Evolutionary conservation across 805 yeast species (phyloP), one percentile per base, ranked within the genome.

Genomic region (Hanseniaspora osmophila): DNA sequence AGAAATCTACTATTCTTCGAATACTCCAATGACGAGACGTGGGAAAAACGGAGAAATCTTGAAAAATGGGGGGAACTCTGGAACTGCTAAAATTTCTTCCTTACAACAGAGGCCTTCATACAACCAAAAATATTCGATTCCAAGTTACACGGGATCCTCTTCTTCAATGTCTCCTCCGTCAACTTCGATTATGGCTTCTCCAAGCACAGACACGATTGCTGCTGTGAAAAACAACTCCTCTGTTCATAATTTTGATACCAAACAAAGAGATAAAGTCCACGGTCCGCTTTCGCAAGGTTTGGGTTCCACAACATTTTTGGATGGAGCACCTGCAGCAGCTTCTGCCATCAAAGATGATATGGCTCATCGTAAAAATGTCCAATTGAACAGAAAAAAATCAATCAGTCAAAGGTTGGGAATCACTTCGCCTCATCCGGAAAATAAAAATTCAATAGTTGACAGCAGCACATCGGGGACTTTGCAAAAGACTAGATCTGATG

Each of bases 321-420:
- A 92, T 61, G 98, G 98, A 33, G 92, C 96, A 0, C 97, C 97
- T 12, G 98, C 96, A 4, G 63, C 80, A 46, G 61, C 64, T 27
- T 59, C 61, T 15, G 75, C 73, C n/a, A 62, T 62, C 15, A 52
- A 53, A 35, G 70, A 67, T 35, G 70, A 64, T 37, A 57, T 61
- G 43, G 53, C 50, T 50, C 58, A 54, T 47, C 66, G 51, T 33
- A 54, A 54, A 17, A 59, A 60, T 30, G 57, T 57, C 13, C 63
- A 61, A 41, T 63, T 88, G 49, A 76, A 78, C 30, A 76, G 96
- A 61, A 86, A 87, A 63, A 85, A 84, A 66, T 83, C 94, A n/a
- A 60, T 86, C 40, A 83, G 77, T 13, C 85, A 80, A 59, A 71
- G 84, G 60, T 63, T 82, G 47, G 70, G 62, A 59, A 61, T 43